Evolutionary conservation across 129 eudicot species (phyloP).

Genomic region (Arctium minus): DNA sequence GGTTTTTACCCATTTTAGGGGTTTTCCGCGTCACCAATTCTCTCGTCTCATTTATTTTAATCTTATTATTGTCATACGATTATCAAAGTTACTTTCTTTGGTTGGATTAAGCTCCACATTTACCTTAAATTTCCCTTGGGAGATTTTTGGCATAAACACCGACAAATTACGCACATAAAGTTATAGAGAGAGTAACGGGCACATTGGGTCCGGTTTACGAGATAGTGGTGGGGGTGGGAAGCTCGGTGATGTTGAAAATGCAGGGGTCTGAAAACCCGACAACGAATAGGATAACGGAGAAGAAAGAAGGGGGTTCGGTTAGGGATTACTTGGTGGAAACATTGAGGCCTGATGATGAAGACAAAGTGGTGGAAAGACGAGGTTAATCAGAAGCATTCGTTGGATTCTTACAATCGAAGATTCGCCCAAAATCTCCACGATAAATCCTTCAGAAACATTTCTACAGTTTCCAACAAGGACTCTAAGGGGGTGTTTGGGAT

Average conservation of each 20-base stretch:
- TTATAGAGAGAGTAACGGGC: slow-evolving; percentile 29
- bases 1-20: too few relatives aligned
- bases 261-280: slow-evolving; percentile 10
- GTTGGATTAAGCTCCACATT: too few relatives aligned
- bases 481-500: too few relatives aligned
- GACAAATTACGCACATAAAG: background rate
- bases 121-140: too few relatives aligned
- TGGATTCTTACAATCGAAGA: slow-evolving; percentile 88
- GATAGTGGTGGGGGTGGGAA: slow-evolving; percentile 38
- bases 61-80: too few relatives aligned
- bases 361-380: slow-evolving; percentile 77
- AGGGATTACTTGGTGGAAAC: slow-evolving; percentile 53
- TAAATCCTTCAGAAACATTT: slow-evolving; percentile 76
- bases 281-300: background rate
- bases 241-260: slow-evolving; percentile 34
- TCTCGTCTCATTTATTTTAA: too few relatives aligned
- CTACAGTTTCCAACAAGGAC: slow-evolving; percentile 91
- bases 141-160: too few relatives aligned
- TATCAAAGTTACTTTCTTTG: too few relatives aligned
- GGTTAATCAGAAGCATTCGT: slow-evolving; percentile 61
- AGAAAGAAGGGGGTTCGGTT: slow-evolving; percentile 40
- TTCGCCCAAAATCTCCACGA: slow-evolving; percentile 86
- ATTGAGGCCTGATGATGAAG: slow-evolving; percentile 73
- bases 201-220: slow-evolving; percentile 49
- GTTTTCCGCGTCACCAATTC: too few relatives aligned